Evolutionary conservation across 2,329 filamentous ascomycete genomes (phyloP), one percentile per base, ranked within the genome.

Genomic region (Paecilomyces dactylethromorphus): DNA sequence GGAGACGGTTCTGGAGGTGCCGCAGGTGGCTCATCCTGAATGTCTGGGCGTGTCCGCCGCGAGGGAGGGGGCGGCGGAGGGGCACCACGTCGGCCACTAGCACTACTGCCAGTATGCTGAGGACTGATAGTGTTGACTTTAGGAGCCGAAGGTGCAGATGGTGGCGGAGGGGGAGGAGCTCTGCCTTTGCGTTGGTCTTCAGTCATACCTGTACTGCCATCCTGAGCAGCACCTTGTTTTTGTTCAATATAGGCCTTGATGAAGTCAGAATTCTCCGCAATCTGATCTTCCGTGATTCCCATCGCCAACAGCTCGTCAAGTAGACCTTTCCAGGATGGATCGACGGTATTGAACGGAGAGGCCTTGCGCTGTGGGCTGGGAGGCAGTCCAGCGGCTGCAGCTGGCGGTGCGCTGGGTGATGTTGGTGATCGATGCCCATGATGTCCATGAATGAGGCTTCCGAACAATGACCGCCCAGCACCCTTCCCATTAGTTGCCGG

Each of bases 1-100:
- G 91, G 90, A 13, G 87, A 86, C 13, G 88, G 84, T 60, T 91
- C 88, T 68, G 87, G 82, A 31, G 88, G 83, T n/a, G 89, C 85
- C 39, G 78, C 76, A 15, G 78, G 75, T 79, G 71, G 64, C 57
- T 51, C 65, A 65, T 29, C 79, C 79, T 79, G 71, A 29, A 72
- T 73, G 56, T 81, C 79, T 35, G 71, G 63, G 21, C 72, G 74
- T 53, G 71, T 67, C 64, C 80, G 77, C 57, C 81, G 73, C 51
- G 79, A 76, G 63, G 80, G 80, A 18, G 81, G 81, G 50, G 82
- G 85, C 13, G 85, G 83, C 33, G 85, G 85, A 31, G 86, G 84
- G 55, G 84, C 82, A 11, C 84, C 85, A 65, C 85, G 76, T 68
- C 76, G 81, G 55, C 78, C 26, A 29, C 26, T 77, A 54, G 74